These are phyloP conservation scores for Beauveria varroae DNA, from an alignment of 2,329 filamentous ascomycete genomes.

Conservation along the genomic window DNA sequence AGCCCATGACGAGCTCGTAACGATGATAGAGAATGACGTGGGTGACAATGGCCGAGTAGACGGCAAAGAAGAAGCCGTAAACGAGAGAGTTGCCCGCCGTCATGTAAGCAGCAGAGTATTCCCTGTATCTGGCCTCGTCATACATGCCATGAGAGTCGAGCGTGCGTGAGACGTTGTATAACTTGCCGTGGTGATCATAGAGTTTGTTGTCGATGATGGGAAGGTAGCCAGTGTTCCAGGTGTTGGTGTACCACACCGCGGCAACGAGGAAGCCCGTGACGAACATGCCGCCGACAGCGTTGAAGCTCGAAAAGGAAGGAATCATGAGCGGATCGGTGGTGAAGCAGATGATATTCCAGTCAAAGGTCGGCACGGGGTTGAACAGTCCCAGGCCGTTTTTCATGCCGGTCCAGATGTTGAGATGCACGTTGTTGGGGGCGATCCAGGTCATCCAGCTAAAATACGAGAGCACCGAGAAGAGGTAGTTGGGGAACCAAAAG, in stretches of 20 bases:
- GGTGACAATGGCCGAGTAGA: constrained; percentile 22
- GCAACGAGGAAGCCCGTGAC: constrained; percentile 45
- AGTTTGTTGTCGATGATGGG: constrained; percentile 46
- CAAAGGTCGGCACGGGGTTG: constrained; percentile 40
- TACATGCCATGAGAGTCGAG: constrained; percentile 41
- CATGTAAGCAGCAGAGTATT: constrained; percentile 28
- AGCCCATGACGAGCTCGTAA: constrained; percentile 20
- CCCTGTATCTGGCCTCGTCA: constrained; percentile 43
- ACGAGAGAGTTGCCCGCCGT: constrained; percentile 21
- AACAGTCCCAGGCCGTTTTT: constrained; percentile 26
- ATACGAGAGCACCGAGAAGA: constrained; percentile 33
- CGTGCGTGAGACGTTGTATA: constrained; percentile 45
- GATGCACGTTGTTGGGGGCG: constrained; percentile 25
- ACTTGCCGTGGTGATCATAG: constrained; percentile 47
- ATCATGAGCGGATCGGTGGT: constrained; percentile 13
- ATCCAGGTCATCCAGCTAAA: constrained; percentile 44
- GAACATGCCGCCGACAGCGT: constrained; percentile 29
- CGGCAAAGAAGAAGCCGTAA: constrained; percentile 23
- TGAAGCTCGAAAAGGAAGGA: constrained; percentile 21
- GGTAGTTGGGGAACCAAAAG: constrained; percentile 40
- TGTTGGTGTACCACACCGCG: constrained; percentile 37
- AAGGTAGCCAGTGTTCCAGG: constrained; percentile 43
- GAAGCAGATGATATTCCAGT: constrained; percentile 32
- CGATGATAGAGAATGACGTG: constrained; percentile 26
- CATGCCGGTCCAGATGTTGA: constrained; percentile 22